Conservation (phyloP, 495 filamentous ascomycete species). For the Penicillium verhagenii region DNA sequence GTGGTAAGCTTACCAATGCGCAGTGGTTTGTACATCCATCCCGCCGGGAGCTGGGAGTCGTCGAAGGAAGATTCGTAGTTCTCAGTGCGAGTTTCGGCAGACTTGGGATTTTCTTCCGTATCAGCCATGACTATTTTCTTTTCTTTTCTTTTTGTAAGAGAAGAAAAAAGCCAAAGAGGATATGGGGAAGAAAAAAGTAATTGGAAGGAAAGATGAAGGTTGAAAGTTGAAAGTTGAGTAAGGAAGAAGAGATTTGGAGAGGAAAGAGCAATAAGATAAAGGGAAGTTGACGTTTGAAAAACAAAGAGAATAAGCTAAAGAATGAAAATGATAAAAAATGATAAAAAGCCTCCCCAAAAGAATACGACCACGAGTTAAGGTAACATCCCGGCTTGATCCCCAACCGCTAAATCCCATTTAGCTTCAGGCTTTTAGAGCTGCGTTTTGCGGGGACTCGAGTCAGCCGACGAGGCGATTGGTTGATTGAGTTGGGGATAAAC, state of each 20-base stretch:
- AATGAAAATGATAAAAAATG: background rate
- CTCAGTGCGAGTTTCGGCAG: conserved; percentile 5
- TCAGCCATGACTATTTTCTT: conserved; percentile 24
- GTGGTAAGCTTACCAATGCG: conserved; percentile 46
- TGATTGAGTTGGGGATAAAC: too few relatives aligned
- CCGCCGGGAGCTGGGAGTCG: conserved; percentile 21
- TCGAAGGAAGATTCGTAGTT: background rate
- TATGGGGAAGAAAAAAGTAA: background rate
- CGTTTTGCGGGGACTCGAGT: background rate
- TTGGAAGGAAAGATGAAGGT: background rate
- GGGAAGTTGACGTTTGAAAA: background rate
- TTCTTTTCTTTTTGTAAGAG: too few relatives aligned
- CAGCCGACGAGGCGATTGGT: conserved; percentile 5
- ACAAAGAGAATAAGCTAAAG: background rate
- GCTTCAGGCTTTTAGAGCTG: background rate
- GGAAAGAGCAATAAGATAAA: conserved; percentile 1
- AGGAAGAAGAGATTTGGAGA: background rate
- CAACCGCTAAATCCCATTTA: background rate
- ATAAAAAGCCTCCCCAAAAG: too few relatives aligned
- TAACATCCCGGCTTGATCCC: conserved; percentile 11
- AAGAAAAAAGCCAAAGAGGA: background rate
- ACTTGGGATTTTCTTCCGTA: conserved; percentile 8
- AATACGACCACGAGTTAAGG: conserved; percentile 26
- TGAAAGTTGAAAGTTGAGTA: background rate
- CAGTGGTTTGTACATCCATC: conserved; percentile 53